Evolutionary conservation across 768 basidiomycete genomes (phyloP), one percentile per base, ranked within the genome.

Genomic region (Lactarius hengduanensis): DNA sequence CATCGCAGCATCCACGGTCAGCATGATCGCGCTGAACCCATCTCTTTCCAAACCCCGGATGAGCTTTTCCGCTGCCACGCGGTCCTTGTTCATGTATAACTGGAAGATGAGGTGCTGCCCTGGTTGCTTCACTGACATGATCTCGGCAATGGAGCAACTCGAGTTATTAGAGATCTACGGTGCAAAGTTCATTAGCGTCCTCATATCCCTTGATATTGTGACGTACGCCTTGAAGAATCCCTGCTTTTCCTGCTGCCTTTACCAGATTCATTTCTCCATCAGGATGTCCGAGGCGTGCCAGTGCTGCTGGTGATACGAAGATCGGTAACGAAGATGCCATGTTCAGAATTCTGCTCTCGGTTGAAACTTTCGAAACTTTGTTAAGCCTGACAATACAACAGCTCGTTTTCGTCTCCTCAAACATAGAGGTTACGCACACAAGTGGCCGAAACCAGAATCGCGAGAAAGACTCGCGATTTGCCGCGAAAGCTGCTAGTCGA

Each of bases 391-490:
- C 32, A 57, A n/a, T 34, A 34, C 61, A 18, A 58, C 18, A 38
- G 34, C 13, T 30, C n/a, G 30, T 63, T 43, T 36, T 45, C 36
- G 20, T 58, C 43, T 11, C 26, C 20, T 26, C 43, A 55, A 20
- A 41, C 45, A 53, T 26, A 22, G 38, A 16, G 55, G 10, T 20
- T 16, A 65, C 70, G 57, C 64, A 71, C 72, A 96, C 79, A 22
- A 90, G 87, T 34, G 94, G 94, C 26, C 95, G 86, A 78, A 97
- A 96, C 94, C 94, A 97, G 71, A 96, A 77, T 22, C 78, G 79
- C 20, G 64, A 65, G 59, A 70, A 69, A 13, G 63, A 60, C 43
- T 45, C 57, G 59, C 59, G 62, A 45, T 74, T 74, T 61, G 73
- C 73, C 26, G 55, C 54, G 53, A 69, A 73, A 18, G 69, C 73